Conservation (phyloP, 2,329 filamentous ascomycete species). For the Lomentospora prolificans region DNA sequence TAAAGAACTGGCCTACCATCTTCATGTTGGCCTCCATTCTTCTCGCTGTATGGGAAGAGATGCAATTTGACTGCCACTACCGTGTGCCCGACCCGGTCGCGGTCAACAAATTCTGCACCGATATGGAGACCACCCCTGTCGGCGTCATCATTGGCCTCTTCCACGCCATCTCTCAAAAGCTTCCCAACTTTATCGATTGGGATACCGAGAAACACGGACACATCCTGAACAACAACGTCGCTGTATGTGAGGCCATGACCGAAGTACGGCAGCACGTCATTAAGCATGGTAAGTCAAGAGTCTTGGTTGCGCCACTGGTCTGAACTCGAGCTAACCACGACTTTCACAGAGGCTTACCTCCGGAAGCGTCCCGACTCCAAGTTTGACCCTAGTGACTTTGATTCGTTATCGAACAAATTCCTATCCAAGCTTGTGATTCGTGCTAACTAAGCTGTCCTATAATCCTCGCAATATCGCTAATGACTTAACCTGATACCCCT, state of each 20-base stretch:
- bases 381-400: conserved; percentile 88
- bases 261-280: conserved; percentile 88
- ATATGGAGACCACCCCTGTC: conserved; percentile 94
- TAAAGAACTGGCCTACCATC: conserved; percentile 98
- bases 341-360: conserved; percentile 66
- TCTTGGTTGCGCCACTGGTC: neutral
- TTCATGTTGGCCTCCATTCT: conserved; percentile 94
- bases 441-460: conserved; percentile 54
- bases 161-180: conserved; percentile 95
- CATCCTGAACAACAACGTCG: conserved; percentile 78
- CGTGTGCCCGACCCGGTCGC: conserved; percentile 74
- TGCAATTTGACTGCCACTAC: conserved; percentile 98
- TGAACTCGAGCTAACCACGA: neutral
- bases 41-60: conserved; percentile 93
- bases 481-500: neutral
- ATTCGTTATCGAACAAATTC: conserved; percentile 95
- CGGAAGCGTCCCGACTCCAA: conserved; percentile 67
- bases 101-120: conserved; percentile 88
- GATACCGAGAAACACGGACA: conserved; percentile 86
- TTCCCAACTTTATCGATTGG: conserved; percentile 89
- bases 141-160: conserved; percentile 95
- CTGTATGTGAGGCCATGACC: conserved; percentile 92
- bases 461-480: neutral
- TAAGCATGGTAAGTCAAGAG: conserved; percentile 68
- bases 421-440: conserved; percentile 92